phyloP scores from a whole-genome alignment of 2,329 filamentous ascomycete genomes.

The Rutstroemia sydowiana region DNA sequence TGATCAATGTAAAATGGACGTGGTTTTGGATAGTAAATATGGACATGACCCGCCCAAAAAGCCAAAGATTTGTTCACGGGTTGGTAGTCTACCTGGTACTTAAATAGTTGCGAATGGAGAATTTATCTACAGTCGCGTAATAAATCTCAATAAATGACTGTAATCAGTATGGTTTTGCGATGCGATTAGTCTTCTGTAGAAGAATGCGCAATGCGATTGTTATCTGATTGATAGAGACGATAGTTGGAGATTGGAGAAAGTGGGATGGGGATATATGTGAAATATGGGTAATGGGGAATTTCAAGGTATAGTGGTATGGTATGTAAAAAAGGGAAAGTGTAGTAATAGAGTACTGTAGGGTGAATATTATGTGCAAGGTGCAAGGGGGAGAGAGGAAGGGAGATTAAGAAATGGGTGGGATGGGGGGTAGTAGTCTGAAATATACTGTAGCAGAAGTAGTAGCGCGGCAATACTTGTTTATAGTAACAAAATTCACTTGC shows the following conservation, averaged over 20 bases:
- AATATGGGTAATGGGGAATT: not conserved
- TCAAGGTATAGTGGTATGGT: not conserved
- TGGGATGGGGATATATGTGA: not conserved
- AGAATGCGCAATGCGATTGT: slow-evolving; percentile 2
- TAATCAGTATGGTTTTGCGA: slow-evolving; percentile 4
- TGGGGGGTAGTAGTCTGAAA: too few relatives aligned
- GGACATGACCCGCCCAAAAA: slow-evolving; percentile 21
- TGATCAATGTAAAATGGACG: slow-evolving; percentile 27
- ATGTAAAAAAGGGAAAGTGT: not conserved
- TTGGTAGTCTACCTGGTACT: too few relatives aligned
- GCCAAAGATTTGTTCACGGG: not conserved
- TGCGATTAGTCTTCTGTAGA: not conserved
- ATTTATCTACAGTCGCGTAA: slow-evolving; percentile 7
- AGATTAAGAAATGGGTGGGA: not conserved
- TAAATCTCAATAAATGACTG: not conserved
- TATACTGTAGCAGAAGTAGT: too few relatives aligned
- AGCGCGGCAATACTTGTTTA: too few relatives aligned
- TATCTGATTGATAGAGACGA: slow-evolving; percentile 3
- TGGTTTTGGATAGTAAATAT: slow-evolving; percentile 29
- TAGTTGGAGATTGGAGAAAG: not conserved
- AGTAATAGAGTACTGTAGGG: too few relatives aligned
- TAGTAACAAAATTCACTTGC: too few relatives aligned
- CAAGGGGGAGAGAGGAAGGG: not conserved
- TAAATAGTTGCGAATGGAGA: not conserved
- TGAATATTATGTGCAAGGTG: not conserved